Percentiles rank a stretch among this genome's conserved stretches.
phyloP scores from a whole-genome alignment of 192 early-diverging fungal species.

The Podochytrium sp. region DNA sequence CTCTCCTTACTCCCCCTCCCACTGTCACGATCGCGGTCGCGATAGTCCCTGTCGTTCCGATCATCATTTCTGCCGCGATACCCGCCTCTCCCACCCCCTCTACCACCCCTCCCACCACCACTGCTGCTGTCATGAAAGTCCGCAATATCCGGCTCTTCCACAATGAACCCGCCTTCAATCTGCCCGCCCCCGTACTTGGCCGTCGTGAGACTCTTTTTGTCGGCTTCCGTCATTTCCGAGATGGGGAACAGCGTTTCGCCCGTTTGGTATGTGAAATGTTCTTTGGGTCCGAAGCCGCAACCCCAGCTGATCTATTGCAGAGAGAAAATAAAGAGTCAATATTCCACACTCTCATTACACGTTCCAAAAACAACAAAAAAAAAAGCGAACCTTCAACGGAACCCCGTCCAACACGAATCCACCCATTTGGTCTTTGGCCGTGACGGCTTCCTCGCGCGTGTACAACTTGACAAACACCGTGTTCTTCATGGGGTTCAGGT shows the following conservation, averaged over 20 bases:
- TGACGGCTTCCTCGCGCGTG: conserved; percentile 54
- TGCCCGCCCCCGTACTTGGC: conserved; percentile 46
- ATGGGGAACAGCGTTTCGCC: conserved; percentile 52
- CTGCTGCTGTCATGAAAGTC: background rate
- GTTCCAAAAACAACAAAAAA: background rate
- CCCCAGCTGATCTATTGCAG: conserved; percentile 54
- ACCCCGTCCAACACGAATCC: conserved; percentile 32
- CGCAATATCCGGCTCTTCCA: conserved; percentile 57
- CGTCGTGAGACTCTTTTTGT: conserved; percentile 38
- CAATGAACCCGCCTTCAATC: conserved; percentile 49
- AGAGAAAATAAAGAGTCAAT: background rate
- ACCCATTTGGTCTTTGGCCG: conserved; percentile 40
- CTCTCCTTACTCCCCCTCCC: background rate
- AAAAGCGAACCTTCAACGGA: conserved; percentile 41
- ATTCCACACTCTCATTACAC: background rate
- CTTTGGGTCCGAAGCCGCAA: conserved; percentile 60
- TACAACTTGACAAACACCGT: conserved; percentile 56
- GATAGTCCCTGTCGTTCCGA: background rate
- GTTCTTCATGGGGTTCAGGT: conserved; percentile 57
- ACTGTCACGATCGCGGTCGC: background rate
- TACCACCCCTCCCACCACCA: background rate
- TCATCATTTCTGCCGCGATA: conserved; percentile 1
- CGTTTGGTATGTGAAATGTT: conserved; percentile 50
- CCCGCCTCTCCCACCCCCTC: background rate
- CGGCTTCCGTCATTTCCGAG: conserved; percentile 45